These are phyloP conservation scores for Trichoderma guizhouense DNA, from an alignment of 2,329 filamentous ascomycete species.

Conservation along the genomic window DNA sequence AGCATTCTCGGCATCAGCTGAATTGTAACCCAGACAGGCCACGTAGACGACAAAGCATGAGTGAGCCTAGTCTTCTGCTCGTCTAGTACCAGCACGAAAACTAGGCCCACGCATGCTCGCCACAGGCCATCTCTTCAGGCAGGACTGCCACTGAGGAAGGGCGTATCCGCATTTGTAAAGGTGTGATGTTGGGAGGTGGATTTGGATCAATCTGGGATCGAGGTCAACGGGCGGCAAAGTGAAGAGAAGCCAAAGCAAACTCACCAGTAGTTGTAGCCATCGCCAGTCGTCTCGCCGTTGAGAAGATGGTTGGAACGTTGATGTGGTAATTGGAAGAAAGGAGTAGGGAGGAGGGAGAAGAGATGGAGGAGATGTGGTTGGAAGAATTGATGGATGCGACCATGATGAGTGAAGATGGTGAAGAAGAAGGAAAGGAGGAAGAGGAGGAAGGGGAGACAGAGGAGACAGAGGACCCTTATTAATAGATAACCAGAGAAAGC, in stretches of 20 bases:
- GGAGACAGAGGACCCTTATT: background rate
- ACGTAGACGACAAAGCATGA: background rate
- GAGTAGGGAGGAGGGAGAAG: background rate
- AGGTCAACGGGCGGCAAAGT: background rate
- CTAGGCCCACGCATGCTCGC: background rate
- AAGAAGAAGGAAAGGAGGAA: background rate
- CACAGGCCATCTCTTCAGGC: background rate
- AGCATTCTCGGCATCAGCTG: no score
- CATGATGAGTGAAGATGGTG: background rate
- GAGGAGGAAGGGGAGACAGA: background rate
- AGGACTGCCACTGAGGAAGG: background rate
- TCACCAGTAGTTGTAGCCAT: background rate
- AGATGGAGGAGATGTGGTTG: background rate
- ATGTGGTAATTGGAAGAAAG: background rate
- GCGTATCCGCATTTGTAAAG: background rate
- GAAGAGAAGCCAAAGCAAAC: background rate
- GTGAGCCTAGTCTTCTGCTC: background rate
- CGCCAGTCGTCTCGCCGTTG: background rate
- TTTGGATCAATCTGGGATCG: background rate
- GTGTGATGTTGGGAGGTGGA: background rate
- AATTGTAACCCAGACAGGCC: background rate
- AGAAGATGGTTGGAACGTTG: background rate
- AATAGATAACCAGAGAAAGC: background rate
- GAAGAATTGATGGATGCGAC: background rate
- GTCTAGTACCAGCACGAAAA: background rate